Evolutionary conservation across 371 early-diverging fungal genomes (phyloP), one percentile per base, ranked within the genome.

Genomic region (Scutellospora calospora): DNA sequence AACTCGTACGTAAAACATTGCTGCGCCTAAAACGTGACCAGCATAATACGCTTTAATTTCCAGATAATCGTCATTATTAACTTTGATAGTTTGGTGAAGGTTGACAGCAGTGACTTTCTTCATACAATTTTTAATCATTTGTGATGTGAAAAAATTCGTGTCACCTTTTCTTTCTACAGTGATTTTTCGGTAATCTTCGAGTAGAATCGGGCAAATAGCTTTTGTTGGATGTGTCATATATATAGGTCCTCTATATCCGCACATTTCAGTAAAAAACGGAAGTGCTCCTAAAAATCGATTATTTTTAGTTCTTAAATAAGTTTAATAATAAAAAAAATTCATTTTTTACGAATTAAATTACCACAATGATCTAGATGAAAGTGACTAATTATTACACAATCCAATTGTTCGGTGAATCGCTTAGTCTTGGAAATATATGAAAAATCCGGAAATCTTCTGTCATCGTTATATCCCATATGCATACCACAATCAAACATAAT

Each of bases 361-460:
- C 99, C 99, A 83, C 98, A 97, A 85, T 99, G 99, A 88, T 99
- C 99, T 71, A 98, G 87, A 86, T 99, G 99, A 83, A 98, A 99
- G 85, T 99, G 99, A 29, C 94, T 93, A 52, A 99, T 97, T 76
- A 99, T 91, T 1, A 99, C 92, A 49, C 95, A 95, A 86, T 99
- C 97, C 51, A 98, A 87, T 75, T 93, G 87, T 38, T 93, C 92
- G 45, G 97, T 97, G 77, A 94, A 97, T 81, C 94, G 90, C 49
- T 93, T 94, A 5, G 94, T 89, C 79, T 91, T 93, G 54, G 97
- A 94, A 11, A 99, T 94, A 85, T 95, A 97, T 55, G 93, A 91
- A 82, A 99, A 99, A 87, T 99, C 99, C 6, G 99, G 99, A 83
- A 98, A 99, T 66, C 98, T 92, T 72, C 99, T 90, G 52, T 90